Conservation (phyloP, 306 rosid genomes). For the Corylus heterophylla region DNA sequence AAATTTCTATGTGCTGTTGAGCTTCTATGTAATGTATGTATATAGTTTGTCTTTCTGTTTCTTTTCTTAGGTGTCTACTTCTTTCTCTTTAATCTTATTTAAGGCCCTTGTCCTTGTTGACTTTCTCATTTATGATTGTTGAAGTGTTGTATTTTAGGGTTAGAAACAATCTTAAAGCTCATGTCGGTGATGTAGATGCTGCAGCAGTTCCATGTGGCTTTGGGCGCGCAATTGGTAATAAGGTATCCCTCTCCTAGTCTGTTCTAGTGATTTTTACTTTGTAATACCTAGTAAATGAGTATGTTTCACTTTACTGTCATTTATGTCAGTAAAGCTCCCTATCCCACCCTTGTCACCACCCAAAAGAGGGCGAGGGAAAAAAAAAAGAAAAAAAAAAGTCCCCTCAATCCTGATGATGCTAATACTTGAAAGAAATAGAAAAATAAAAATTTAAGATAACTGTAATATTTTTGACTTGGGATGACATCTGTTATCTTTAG, state of each 20-base stretch:
- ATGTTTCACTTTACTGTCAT: neutral
- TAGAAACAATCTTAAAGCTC: constrained; percentile 55
- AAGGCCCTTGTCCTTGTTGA: constrained; percentile 19
- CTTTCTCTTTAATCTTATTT: constrained; percentile 7
- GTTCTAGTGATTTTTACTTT: constrained; percentile 19
- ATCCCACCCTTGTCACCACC: neutral
- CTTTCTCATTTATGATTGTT: constrained; percentile 31
- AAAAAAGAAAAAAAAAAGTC: neutral
- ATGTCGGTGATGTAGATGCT: constrained; percentile 94
- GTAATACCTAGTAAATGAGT: neutral
- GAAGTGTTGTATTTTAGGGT: constrained; percentile 61
- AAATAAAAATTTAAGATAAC: neutral
- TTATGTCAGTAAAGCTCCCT: neutral
- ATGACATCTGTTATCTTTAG: neutral
- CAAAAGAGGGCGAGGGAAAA: neutral
- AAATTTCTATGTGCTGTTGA: neutral
- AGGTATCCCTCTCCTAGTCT: constrained; percentile 48
- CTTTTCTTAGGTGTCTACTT: neutral
- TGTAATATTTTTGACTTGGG: neutral
- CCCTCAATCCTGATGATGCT: neutral
- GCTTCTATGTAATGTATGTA: neutral
- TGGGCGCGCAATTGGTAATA: constrained; percentile 98
- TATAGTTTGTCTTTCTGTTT: constrained; percentile 26
- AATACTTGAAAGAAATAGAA: neutral
- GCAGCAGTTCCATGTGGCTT: constrained; percentile 99